Percentiles rank a stretch among this genome's conserved stretches.
phyloP scores from a whole-genome alignment of 768 basidiomycete species.

The Pulveroboletus sp. region DNA sequence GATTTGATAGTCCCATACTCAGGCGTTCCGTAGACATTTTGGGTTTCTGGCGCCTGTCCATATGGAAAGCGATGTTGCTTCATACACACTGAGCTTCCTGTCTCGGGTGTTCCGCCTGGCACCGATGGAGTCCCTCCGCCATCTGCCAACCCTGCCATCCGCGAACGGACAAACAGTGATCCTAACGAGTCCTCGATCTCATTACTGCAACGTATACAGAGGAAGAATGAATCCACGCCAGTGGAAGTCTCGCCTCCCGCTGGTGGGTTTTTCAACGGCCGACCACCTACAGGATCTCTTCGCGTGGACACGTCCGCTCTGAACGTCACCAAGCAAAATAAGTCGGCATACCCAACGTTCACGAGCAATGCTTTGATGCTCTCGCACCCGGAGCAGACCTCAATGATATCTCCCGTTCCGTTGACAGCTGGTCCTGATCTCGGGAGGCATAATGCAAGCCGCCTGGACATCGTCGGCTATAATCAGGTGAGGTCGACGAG shows the following conservation, averaged over 20 bases:
- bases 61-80: slow-evolving; percentile 93
- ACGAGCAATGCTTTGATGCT: slow-evolving; percentile 48
- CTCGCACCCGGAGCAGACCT: slow-evolving; percentile 48
- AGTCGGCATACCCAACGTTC: slow-evolving; percentile 74
- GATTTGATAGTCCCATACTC: slow-evolving; percentile 1
- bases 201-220: slow-evolving; percentile 73
- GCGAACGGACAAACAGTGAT: slow-evolving; percentile 75
- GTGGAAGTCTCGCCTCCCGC: slow-evolving; percentile 44
- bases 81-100: slow-evolving; percentile 84
- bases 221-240: slow-evolving; percentile 56
- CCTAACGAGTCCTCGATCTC: slow-evolving; percentile 70
- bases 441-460: slow-evolving; percentile 67
- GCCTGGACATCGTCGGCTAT: slow-evolving; percentile 70
- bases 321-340: slow-evolving; percentile 67
- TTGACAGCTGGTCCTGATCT: slow-evolving; percentile 84
- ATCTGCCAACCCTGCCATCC: slow-evolving; percentile 46
- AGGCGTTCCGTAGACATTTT: slow-evolving; percentile 62
- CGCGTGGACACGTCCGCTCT: slow-evolving; percentile 71
- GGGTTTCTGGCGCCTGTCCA: slow-evolving; percentile 90
- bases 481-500: slow-evolving; percentile 48
- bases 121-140: slow-evolving; percentile 51
- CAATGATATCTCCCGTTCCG: slow-evolving; percentile 69
- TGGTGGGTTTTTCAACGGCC: slow-evolving; percentile 47
- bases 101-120: slow-evolving; percentile 52
- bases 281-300: slow-evolving; percentile 66